These are phyloP conservation scores for Acanthamoeba polyphaga DNA, from an alignment of 208 protist genomes.

Conservation along the genomic window DNA sequence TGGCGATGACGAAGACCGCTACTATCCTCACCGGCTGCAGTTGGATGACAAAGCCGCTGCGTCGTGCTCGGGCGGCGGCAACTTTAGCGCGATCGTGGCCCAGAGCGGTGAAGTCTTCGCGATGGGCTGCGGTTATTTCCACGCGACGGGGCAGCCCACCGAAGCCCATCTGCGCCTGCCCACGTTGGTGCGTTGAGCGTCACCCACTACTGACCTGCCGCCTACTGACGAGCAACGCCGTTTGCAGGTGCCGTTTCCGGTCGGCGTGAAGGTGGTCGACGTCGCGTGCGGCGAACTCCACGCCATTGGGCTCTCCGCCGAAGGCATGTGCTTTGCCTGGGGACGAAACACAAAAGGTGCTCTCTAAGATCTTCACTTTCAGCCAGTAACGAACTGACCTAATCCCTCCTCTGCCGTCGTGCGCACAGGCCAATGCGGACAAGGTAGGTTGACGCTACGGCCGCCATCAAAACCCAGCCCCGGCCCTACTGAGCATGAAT, in stretches of 20 bases:
- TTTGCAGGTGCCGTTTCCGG: not conserved
- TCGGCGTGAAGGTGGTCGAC: not conserved
- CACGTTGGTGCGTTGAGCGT: not conserved
- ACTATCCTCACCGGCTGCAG: slow-evolving; percentile 8
- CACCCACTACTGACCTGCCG: not conserved
- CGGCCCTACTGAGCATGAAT: too few relatives aligned
- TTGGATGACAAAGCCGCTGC: not conserved
- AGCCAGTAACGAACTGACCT: too few relatives aligned
- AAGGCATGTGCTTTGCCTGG: slow-evolving; percentile 1
- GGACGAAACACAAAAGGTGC: slow-evolving; percentile 1
- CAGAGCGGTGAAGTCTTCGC: not conserved
- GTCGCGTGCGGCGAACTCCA: slow-evolving; percentile 25
- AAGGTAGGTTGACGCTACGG: not conserved
- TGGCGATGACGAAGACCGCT: slow-evolving; percentile 19
- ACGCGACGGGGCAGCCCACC: not conserved
- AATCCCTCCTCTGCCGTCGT: too few relatives aligned
- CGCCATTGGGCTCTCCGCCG: not conserved
- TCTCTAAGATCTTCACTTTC: not conserved
- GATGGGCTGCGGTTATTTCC: slow-evolving; percentile 44
- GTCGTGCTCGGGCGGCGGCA: slow-evolving; percentile 13
- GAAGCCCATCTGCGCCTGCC: not conserved
- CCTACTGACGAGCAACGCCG: too few relatives aligned
- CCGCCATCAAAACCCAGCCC: too few relatives aligned
- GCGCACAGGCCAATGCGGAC: slow-evolving; percentile 26
- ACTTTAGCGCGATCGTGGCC: slow-evolving; percentile 12